phyloP scores from a whole-genome alignment of 164 flowering plant species.

The Cinnamomum micranthum region DNA sequence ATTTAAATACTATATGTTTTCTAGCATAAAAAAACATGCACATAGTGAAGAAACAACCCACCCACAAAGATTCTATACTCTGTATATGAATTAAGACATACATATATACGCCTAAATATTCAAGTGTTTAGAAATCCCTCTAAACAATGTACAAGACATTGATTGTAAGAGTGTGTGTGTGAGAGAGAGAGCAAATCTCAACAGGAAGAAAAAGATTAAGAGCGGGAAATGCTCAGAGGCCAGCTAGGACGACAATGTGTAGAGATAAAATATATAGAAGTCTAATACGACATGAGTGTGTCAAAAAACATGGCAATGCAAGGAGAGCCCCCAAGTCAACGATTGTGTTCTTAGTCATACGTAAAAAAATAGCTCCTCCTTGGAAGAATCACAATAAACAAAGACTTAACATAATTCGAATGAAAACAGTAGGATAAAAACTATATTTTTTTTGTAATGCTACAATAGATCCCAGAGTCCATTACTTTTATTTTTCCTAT shows the following conservation, averaged over 20 bases:
- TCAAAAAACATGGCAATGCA: neutral
- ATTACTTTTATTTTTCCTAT: neutral
- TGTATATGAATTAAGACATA: too few relatives aligned
- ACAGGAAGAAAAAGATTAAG: neutral
- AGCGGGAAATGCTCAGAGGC: neutral
- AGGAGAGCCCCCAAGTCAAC: neutral
- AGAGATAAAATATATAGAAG: too few relatives aligned
- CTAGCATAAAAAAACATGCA: too few relatives aligned
- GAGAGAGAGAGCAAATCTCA: neutral
- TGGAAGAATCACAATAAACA: neutral
- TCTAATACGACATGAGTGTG: neutral
- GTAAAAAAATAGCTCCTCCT: neutral
- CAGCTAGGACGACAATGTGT: neutral
- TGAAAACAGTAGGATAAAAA: neutral
- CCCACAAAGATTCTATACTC: too few relatives aligned
- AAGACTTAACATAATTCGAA: neutral
- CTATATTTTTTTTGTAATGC: too few relatives aligned
- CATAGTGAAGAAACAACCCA: too few relatives aligned
- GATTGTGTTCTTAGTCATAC: neutral
- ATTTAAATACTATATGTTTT: too few relatives aligned
- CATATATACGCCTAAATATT: too few relatives aligned
- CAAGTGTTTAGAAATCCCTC: too few relatives aligned
- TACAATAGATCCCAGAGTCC: too few relatives aligned
- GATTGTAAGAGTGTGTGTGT: neutral
- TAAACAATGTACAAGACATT: too few relatives aligned